Evolutionary conservation across 2,329 filamentous ascomycete genomes (phyloP).

Genomic region (Exophiala spinifera): DNA sequence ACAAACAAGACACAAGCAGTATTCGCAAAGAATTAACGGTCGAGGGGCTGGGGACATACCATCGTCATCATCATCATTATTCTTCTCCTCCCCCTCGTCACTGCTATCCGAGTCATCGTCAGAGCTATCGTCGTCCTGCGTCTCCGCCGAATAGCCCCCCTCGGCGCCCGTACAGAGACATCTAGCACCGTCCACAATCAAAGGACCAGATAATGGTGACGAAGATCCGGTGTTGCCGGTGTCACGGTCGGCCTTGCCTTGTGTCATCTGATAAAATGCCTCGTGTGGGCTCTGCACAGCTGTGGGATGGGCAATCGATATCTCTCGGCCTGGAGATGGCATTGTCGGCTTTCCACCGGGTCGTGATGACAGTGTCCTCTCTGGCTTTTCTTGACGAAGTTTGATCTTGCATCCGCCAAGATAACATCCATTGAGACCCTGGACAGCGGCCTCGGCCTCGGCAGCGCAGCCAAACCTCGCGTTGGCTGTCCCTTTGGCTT

Average conservation of each 20-base stretch:
- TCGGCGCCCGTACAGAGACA: background rate
- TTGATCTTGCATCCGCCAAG: constrained; percentile 15
- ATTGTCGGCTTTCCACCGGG: background rate
- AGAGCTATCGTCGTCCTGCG: constrained; percentile 15
- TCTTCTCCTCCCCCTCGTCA: background rate
- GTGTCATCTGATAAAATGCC: background rate
- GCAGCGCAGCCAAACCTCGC: constrained; percentile 16
- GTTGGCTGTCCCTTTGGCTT: constrained; percentile 24
- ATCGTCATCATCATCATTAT: too few species aligned
- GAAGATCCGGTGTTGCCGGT: constrained; percentile 7
- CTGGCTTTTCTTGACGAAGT: constrained; percentile 13
- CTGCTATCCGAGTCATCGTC: constrained; percentile 7
- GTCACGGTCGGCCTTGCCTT: constrained; percentile 3
- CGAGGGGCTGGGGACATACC: background rate
- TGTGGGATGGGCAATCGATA: background rate
- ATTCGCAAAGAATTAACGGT: background rate
- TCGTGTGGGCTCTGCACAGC: background rate
- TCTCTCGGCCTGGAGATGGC: background rate
- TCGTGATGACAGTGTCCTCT: background rate
- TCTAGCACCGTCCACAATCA: constrained; percentile 26
- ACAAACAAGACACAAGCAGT: too few species aligned
- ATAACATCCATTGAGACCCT: constrained; percentile 13
- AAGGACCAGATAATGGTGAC: constrained; percentile 12
- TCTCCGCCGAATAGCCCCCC: background rate
- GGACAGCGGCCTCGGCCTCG: constrained; percentile 20